These are phyloP conservation scores for Brassica balearica DNA, from an alignment of 441 rosid genomes.

Conservation along the genomic window DNA sequence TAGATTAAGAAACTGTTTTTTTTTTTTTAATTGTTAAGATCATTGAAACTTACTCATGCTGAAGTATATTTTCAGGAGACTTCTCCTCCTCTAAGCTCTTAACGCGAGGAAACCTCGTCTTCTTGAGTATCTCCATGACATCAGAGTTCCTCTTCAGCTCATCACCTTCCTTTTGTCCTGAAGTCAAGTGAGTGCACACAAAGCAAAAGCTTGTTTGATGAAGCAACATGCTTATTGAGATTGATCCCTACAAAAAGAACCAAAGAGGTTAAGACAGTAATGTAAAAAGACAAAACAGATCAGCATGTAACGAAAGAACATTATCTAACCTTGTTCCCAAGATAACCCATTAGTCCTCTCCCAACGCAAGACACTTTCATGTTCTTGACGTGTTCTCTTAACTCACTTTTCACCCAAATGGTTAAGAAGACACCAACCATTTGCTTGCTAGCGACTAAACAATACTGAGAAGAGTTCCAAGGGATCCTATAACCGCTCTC, in stretches of 20 bases:
- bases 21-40: neutral
- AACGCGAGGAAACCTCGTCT: slow-evolving; percentile 88
- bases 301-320: neutral
- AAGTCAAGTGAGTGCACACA: slow-evolving; percentile 90
- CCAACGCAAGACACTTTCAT: slow-evolving; percentile 75
- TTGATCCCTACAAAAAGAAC: slow-evolving; percentile 78
- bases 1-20: slow-evolving; percentile 5
- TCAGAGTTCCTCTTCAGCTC: slow-evolving; percentile 92
- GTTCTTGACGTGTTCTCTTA: slow-evolving; percentile 79
- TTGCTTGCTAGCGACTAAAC: slow-evolving; percentile 92
- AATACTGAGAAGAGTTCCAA: slow-evolving; percentile 75
- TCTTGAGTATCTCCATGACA: slow-evolving; percentile 94
- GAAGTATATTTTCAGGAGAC: slow-evolving; percentile 89
- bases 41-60: slow-evolving; percentile 77
- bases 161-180: slow-evolving; percentile 98
- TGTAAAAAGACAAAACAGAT: slow-evolving; percentile 1
- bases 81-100: slow-evolving; percentile 64
- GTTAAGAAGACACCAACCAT: slow-evolving; percentile 98
- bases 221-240: slow-evolving; percentile 91
- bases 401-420: slow-evolving; percentile 88
- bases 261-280: slow-evolving; percentile 13
- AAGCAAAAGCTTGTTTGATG: slow-evolving; percentile 98
- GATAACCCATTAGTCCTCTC: slow-evolving; percentile 97
- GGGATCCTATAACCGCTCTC: slow-evolving; percentile 74
- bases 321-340: slow-evolving; percentile 85